Conservation (phyloP, 257 asterid species). For the Thymus mandschuricus region DNA sequence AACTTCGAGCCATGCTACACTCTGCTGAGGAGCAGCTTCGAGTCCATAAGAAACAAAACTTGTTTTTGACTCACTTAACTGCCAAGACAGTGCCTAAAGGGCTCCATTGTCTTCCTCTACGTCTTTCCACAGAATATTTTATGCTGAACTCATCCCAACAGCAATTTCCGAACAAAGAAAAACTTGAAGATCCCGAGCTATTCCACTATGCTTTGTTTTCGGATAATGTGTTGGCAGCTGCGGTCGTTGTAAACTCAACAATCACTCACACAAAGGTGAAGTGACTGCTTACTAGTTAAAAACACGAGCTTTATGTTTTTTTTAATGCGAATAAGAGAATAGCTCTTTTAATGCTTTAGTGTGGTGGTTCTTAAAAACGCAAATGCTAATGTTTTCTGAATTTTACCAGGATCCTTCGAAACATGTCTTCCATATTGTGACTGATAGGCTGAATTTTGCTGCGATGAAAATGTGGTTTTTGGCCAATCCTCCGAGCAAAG, state of each 20-base stretch:
- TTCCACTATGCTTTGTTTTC: conserved; percentile 94
- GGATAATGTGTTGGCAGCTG: conserved; percentile 87
- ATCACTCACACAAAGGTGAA: conserved; percentile 74
- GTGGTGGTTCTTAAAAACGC: not conserved
- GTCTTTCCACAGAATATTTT: conserved; percentile 60
- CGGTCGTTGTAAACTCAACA: conserved; percentile 89
- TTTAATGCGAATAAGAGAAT: not conserved
- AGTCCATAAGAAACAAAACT: conserved; percentile 58
- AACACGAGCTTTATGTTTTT: not conserved
- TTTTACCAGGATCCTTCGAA: conserved; percentile 64
- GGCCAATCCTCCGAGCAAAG: conserved; percentile 76
- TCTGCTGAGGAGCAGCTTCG: conserved; percentile 65
- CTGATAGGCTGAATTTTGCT: conserved; percentile 88
- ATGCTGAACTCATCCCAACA: conserved; percentile 56
- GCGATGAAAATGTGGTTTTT: conserved; percentile 98
- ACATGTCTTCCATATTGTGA: conserved; percentile 89
- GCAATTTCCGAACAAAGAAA: conserved; percentile 60
- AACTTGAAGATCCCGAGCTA: conserved; percentile 62
- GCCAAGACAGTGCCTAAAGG: conserved; percentile 66
- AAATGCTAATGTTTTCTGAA: conserved; percentile 21
- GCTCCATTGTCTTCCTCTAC: conserved; percentile 65
- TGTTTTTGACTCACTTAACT: conserved; percentile 58
- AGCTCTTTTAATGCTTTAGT: not conserved
- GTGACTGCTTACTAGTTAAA: conserved; percentile 9
- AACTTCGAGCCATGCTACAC: conserved; percentile 73